These are phyloP conservation scores for Arabidopsis arenosa DNA, from an alignment of 345 rosid genomes.

Conservation along the genomic window DNA sequence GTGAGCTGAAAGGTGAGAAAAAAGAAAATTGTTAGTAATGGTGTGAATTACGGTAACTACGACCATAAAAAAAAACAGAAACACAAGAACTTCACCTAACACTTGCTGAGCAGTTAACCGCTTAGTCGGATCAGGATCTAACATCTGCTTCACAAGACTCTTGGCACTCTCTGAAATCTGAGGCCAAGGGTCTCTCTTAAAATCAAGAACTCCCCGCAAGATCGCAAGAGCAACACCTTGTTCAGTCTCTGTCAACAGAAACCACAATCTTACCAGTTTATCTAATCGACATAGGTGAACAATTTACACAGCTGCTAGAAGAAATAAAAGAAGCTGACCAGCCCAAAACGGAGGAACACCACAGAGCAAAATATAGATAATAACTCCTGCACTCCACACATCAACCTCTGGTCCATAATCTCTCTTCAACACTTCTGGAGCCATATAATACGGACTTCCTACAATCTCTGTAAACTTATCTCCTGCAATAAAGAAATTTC, in stretches of 20 bases:
- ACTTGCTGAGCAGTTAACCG: conserved; percentile 89
- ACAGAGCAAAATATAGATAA: conserved; percentile 80
- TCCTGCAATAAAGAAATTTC: conserved; percentile 49
- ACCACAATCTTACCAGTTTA: conserved; percentile 19
- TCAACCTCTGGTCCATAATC: conserved; percentile 94
- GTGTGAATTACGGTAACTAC: background rate
- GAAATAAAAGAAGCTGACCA: conserved; percentile 48
- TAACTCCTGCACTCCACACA: conserved; percentile 95
- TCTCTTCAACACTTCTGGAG: conserved; percentile 88
- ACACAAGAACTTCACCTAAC: conserved; percentile 63
- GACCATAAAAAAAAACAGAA: background rate
- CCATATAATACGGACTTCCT: conserved; percentile 99
- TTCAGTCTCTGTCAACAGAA: conserved; percentile 71
- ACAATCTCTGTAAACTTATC: conserved; percentile 87
- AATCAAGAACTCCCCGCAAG: conserved; percentile 80
- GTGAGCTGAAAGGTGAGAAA: conserved; percentile 61
- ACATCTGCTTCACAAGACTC: conserved; percentile 85
- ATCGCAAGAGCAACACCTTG: conserved; percentile 98
- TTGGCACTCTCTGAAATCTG: conserved; percentile 89
- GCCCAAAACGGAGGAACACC: conserved; percentile 99
- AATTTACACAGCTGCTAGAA: conserved; percentile 12
- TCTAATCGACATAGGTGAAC: background rate
- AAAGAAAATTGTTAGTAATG: conserved; percentile 9
- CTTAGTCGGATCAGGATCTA: conserved; percentile 78
- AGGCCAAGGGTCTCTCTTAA: conserved; percentile 97